phyloP scores from a whole-genome alignment of 1,284 basidiomycete species.

The Termitomyces sp. region DNA sequence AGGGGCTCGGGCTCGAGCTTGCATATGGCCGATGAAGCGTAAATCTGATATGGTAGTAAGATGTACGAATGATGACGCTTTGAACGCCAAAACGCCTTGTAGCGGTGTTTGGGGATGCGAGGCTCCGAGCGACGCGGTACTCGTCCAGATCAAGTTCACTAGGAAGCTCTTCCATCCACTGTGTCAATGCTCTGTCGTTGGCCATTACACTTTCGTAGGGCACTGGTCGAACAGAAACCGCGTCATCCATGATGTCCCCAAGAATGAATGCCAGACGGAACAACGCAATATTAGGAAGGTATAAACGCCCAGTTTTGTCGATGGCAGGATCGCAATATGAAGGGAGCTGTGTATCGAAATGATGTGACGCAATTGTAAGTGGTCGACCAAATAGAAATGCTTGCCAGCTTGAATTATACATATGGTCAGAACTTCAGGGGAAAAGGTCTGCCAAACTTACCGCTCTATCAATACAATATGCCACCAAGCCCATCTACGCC shows the following conservation, averaged over 20 bases:
- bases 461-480: constrained; percentile 73
- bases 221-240: constrained; percentile 68
- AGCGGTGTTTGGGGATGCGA: constrained; percentile 52
- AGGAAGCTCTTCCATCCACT: constrained; percentile 72
- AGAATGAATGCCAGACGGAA: constrained; percentile 72
- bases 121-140: constrained; percentile 59
- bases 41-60: constrained; percentile 76
- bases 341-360: constrained; percentile 74
- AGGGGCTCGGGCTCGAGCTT: constrained; percentile 28
- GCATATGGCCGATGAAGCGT: constrained; percentile 76
- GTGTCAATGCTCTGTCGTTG: constrained; percentile 59
- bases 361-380: constrained; percentile 64
- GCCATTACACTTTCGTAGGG: constrained; percentile 67
- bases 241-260: constrained; percentile 78
- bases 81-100: constrained; percentile 65
- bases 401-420: constrained; percentile 55
- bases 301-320: constrained; percentile 59
- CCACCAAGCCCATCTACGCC: constrained; percentile 83
- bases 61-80: constrained; percentile 69
- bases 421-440: constrained; percentile 9
- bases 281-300: constrained; percentile 66
- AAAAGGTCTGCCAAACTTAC: constrained; percentile 30
- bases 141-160: constrained; percentile 70
- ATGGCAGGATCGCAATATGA: constrained; percentile 54
- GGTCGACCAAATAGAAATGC: constrained; percentile 82